phyloP scores from a whole-genome alignment of 1,139 yeast genomes.

The Candida gigantensis region DNA sequence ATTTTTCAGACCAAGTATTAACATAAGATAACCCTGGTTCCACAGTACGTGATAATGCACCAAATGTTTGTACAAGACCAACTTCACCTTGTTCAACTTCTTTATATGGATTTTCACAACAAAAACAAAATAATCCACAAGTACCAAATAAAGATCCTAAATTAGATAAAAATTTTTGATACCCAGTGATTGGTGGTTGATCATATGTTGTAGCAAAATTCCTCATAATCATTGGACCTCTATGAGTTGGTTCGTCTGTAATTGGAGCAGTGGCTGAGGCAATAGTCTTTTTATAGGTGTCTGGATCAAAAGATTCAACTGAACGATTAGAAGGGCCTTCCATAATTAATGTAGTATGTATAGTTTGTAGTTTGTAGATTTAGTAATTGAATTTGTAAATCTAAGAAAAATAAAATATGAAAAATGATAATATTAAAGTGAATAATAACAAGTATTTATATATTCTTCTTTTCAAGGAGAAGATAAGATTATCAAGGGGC shows the following conservation, averaged over 20 bases:
- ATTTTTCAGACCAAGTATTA: conserved; percentile 63
- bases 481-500: no score
- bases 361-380: no score
- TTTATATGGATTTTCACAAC: conserved; percentile 63
- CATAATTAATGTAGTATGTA: conserved; percentile 10
- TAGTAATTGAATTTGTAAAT: no score
- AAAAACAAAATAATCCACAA: conserved; percentile 61
- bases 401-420: no score
- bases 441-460: no score
- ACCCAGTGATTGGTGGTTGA: conserved; percentile 36
- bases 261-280: conserved; percentile 16
- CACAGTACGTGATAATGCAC: conserved; percentile 64
- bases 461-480: no score
- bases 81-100: conserved; percentile 69
- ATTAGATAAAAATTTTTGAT: conserved; percentile 41
- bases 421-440: no score
- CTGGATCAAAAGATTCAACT: conserved; percentile 19
- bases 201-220: conserved; percentile 41
- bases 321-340: conserved; percentile 12
- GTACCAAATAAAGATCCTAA: conserved; percentile 54
- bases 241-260: conserved; percentile 25
- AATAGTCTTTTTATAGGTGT: conserved; percentile 14
- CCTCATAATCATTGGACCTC: conserved; percentile 32
- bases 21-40: conserved; percentile 73
- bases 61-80: conserved; percentile 69